A percentile compares a stretch with the other conserved stretches of the same genome.
Evolutionary conservation across 2,329 filamentous ascomycete species (phyloP).

Genomic region (Colletotrichum gloeosporioides): DNA sequence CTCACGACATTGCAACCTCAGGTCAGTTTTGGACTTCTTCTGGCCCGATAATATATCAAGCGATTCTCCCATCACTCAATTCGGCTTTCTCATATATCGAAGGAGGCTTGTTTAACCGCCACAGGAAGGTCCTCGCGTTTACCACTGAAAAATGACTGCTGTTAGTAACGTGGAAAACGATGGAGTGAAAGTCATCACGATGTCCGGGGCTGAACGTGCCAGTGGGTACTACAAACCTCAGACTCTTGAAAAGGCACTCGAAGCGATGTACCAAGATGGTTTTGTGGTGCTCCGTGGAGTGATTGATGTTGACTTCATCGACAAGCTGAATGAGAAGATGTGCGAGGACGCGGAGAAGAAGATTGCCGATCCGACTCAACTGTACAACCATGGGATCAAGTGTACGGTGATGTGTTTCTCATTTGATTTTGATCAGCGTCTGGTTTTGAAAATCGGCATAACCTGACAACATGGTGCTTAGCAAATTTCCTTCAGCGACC

Average conservation of each 20-base stretch:
- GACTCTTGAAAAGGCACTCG: conserved; percentile 60
- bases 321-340: conserved; percentile 64
- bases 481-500: not conserved
- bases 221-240: not conserved
- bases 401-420: conserved; percentile 29
- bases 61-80: not conserved
- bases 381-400: conserved; percentile 70
- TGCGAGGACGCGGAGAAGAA: conserved; percentile 56
- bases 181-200: not conserved
- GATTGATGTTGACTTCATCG: conserved; percentile 54
- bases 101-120: not conserved
- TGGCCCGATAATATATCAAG: not conserved
- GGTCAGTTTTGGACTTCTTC: not conserved
- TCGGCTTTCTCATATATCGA: not conserved
- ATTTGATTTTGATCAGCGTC: not conserved
- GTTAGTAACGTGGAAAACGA: not conserved
- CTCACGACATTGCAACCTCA: not conserved
- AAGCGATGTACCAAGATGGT: conserved; percentile 56
- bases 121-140: not conserved
- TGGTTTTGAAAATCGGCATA: not conserved
- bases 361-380: conserved; percentile 55
- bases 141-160: not conserved
- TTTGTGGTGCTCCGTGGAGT: conserved; percentile 61
- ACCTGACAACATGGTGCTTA: not conserved
- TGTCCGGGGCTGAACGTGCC: not conserved